Evolutionary conservation across 2,329 filamentous ascomycete species (phyloP), one percentile per base, ranked within the genome.

Genomic region (Podosphaera leucotricha): DNA sequence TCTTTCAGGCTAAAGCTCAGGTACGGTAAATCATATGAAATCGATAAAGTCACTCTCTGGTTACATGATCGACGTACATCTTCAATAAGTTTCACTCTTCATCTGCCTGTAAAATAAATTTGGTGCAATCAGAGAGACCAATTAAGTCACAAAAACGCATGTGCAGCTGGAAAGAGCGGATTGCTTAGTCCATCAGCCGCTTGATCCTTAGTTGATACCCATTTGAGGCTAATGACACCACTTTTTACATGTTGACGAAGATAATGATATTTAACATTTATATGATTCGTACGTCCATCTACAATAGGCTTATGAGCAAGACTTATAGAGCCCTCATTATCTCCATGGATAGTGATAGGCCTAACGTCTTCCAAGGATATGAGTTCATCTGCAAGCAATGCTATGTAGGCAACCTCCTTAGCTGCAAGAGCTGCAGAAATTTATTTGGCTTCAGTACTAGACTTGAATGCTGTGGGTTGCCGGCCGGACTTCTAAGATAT

Each of bases 91-190:
- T 24, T 24, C 22, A 24, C 22, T 24, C 22, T 24, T 24, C 22
- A 24, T 24, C 22, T 24, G 22, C 22, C 22, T 24, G 22, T 24
- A 24, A 24, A 24, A 24, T 24, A 24, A 24, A 4, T 24, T 24
- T 24, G 22, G 22, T 24, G 22, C 22, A 24, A 24, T 24, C 22
- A 24, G 8, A 24, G 22, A 24, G 22, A 24, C 22, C 22, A 24
- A 24, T 24, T 24, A 24, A 24, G 22, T 41, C 22, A 19, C 39
- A 41, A 19, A 41, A 41, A 16, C 11, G 3, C 15, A 41, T 16
- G 21, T 26, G 20, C 15, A 26, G 15, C 39, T 15, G 5, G 3
- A 19, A 26, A 30, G 10, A 46, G 68, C 15, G 30, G 33, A 6
- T 44, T 44, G 13, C 30, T 44, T 2, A 44, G 36, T 13, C 33